Evolutionary conservation across 441 rosid species (phyloP), one percentile per base, ranked within the genome.

Genomic region (Brassica hybrid): DNA sequence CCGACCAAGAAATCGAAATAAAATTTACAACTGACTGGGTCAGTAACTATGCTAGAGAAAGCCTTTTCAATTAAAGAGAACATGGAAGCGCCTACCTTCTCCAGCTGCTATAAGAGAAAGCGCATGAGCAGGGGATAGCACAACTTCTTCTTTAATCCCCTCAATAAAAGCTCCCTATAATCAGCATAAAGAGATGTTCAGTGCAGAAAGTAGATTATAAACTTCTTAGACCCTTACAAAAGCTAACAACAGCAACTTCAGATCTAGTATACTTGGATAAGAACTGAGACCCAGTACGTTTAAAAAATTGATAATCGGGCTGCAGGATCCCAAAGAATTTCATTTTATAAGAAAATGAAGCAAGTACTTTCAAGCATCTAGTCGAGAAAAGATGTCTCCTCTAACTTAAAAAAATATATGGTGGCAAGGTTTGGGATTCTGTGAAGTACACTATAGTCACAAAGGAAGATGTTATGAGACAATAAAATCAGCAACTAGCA

Each of bases 91-190:
- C 74, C 67, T 85, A 96, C 99, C 99, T 94, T 96, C 99, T 76
- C 99, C 99, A 78, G 99, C 97, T 63, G 99, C 99, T 82, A 96
- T 94, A 76, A 96, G 92, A 73, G 99, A 96, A 68, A 96, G 96
- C 34, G 93, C 97, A 82, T 96, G 99, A 75, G 97, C 99, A 81
- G 99, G 97, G 79, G 99, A 96, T 81, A 96, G 80, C 23, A 96
- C 99, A 84, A 94, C 99, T 88, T 96, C 99, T 83, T 96, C 99
- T 89, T 96, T 92, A 72, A 96, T 82, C 75, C 99, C 99, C 82
- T 96, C 99, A 72, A 96, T 90, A 84, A 87, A 96, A 74, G 99
- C 91, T 86, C 99, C 99, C 99, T 96, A 69, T 36, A 82, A 62
- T 63, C 73, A 81, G 60, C 45, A 85, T 57, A 78, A 70, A 70